A percentile compares a stretch with the other conserved stretches of the same genome.
These are phyloP conservation scores for Gamsiella multidivaricata DNA, from an alignment of 192 early-diverging fungal species.

Conservation along the genomic window DNA sequence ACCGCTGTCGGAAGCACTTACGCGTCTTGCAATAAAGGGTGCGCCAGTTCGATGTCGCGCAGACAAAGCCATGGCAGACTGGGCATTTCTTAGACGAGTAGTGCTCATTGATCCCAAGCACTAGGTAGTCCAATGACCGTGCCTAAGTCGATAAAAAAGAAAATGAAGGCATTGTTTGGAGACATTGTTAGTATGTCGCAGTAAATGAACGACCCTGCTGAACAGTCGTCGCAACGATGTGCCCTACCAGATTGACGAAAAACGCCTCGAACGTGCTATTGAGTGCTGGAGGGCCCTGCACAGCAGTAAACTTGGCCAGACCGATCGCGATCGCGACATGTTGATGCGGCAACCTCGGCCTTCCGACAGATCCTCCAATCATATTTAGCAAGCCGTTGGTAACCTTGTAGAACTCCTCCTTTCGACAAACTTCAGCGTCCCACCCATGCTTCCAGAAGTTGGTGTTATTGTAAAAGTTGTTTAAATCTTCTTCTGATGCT, in stretches of 20 bases:
- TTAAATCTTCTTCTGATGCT: background rate
- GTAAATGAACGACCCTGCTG: background rate
- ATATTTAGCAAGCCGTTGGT: slow-evolving; percentile 5
- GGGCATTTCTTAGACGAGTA: background rate
- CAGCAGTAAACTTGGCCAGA: slow-evolving; percentile 7
- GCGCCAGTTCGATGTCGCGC: slow-evolving; percentile 5
- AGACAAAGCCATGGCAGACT: slow-evolving; percentile 11
- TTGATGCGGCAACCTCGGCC: background rate
- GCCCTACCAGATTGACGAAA: slow-evolving; percentile 11
- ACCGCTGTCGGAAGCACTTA: background rate
- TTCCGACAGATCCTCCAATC: slow-evolving; percentile 4
- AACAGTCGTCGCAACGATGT: slow-evolving; percentile 3
- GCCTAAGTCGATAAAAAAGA: slow-evolving; percentile 10
- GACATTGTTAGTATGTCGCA: background rate
- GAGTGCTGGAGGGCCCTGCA: slow-evolving; percentile 1
- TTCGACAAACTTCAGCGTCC: background rate
- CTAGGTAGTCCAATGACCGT: slow-evolving; percentile 7
- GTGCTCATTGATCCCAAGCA: slow-evolving; percentile 3
- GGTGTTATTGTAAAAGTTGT: slow-evolving; percentile 12
- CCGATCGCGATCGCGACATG: slow-evolving; percentile 4
- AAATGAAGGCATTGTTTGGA: background rate
- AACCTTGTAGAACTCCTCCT: slow-evolving; percentile 7
- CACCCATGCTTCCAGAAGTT: slow-evolving; percentile 5
- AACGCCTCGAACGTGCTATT: slow-evolving; percentile 5
- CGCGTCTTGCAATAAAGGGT: slow-evolving; percentile 2